phyloP scores from a whole-genome alignment of 208 protist species.

The Angomonas ambiguus region DNA sequence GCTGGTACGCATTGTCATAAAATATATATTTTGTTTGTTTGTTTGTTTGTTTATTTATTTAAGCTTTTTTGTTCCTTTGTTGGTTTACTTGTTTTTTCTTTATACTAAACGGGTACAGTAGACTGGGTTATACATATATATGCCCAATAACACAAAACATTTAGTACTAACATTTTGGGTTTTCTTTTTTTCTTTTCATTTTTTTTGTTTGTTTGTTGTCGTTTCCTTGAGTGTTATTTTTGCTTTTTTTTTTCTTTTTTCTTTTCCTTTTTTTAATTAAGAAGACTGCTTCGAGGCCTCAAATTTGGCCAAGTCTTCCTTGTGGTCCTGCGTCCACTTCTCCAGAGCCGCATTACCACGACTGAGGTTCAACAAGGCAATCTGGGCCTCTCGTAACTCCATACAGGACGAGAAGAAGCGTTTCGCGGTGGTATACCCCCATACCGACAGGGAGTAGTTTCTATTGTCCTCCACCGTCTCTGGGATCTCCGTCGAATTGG shows the following conservation, averaged over 20 bases:
- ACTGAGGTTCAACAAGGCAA: conserved; percentile 23
- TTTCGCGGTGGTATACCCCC: conserved; percentile 65
- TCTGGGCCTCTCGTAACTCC: conserved; percentile 64
- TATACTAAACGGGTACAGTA: too few relatives aligned
- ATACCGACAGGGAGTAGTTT: conserved; percentile 54
- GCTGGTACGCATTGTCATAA: too few relatives aligned
- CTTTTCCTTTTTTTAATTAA: conserved; percentile 12
- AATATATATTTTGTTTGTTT: too few relatives aligned
- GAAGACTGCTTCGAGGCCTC: conserved; percentile 8
- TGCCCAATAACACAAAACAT: background rate
- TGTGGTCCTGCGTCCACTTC: conserved; percentile 42
- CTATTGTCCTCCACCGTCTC: conserved; percentile 42
- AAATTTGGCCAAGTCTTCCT: conserved; percentile 24
- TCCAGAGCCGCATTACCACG: conserved; percentile 39
- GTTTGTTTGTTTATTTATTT: background rate
- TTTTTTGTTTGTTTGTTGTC: background rate
- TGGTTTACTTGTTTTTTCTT: background rate
- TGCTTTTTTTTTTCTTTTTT: background rate
- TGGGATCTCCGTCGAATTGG: conserved; percentile 20
- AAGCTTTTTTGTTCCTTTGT: background rate
- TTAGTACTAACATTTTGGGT: conserved; percentile 3
- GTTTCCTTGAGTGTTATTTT: background rate
- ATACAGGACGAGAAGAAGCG: conserved; percentile 68
- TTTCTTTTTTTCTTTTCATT: background rate
- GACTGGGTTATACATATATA: too few relatives aligned